phyloP scores from a whole-genome alignment of 1,139 yeast species.

The Zygosaccharomyces sapae region DNA sequence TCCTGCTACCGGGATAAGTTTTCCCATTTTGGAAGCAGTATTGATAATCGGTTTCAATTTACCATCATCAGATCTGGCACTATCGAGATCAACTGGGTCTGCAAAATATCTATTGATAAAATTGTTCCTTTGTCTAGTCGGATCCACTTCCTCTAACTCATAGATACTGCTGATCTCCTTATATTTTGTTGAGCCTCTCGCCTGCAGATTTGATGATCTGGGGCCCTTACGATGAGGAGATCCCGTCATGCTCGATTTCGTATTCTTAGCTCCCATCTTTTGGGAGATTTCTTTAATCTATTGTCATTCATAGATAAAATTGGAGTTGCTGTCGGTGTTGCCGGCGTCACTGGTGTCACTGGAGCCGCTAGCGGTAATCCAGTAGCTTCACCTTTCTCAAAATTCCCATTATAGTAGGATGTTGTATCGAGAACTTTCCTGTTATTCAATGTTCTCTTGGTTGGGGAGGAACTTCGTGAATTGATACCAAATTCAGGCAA shows the following conservation, averaged over 20 bases:
- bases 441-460: conserved; percentile 14
- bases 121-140: conserved; percentile 4
- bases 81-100: conserved; percentile 11
- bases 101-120: conserved; percentile 11
- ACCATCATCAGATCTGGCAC: conserved; percentile 9
- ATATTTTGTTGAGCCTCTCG: conserved; percentile 4
- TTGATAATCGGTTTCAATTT: conserved; percentile 18
- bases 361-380: neutral
- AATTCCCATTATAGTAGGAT: neutral
- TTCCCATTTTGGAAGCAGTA: conserved; percentile 8
- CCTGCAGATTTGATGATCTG: conserved; percentile 2
- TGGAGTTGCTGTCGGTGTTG: neutral
- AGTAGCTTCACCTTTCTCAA: conserved; percentile 2
- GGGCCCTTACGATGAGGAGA: conserved; percentile 3
- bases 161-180: conserved; percentile 11
- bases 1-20: conserved; percentile 5
- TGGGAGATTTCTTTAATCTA: neutral
- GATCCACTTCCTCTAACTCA: conserved; percentile 2
- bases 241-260: neutral
- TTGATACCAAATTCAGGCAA: conserved; percentile 9
- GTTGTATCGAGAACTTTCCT: conserved; percentile 6
- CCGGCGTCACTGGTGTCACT: neutral
- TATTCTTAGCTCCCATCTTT: neutral
- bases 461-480: conserved; percentile 14
- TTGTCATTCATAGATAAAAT: neutral